Evolutionary conservation across 2,329 filamentous ascomycete genomes (phyloP).

Genomic region (Macrophomina tecta): DNA sequence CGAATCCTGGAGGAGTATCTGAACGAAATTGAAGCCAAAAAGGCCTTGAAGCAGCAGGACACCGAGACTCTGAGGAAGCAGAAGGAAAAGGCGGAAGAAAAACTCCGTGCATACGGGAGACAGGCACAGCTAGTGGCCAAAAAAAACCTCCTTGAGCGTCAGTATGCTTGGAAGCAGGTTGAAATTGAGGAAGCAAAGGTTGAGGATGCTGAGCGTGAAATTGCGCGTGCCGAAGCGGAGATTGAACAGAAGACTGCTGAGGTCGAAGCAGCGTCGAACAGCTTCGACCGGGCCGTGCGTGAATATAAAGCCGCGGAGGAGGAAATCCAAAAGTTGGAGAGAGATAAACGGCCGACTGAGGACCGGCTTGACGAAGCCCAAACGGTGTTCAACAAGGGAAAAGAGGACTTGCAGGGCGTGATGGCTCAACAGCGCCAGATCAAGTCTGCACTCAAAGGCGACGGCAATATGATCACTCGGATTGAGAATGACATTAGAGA

Average conservation of each 20-base stretch:
- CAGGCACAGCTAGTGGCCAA: constrained; percentile 68
- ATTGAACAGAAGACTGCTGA: constrained; percentile 55
- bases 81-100: constrained; percentile 66
- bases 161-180: constrained; percentile 82
- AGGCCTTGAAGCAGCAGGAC: constrained; percentile 64
- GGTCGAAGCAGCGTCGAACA: constrained; percentile 52
- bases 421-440: constrained; percentile 67
- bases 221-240: constrained; percentile 39
- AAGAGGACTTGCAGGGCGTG: constrained; percentile 60
- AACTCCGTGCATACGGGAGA: constrained; percentile 66
- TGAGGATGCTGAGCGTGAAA: constrained; percentile 24
- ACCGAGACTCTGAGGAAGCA: constrained; percentile 65
- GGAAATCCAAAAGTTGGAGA: constrained; percentile 40
- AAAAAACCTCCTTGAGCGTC: constrained; percentile 64
- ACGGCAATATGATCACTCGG: constrained; percentile 60
- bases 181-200: constrained; percentile 70
- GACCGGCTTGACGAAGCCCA: constrained; percentile 58
- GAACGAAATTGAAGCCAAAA: constrained; percentile 71
- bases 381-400: constrained; percentile 60
- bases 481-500: constrained; percentile 55
- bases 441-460: constrained; percentile 53
- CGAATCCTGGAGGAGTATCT: constrained; percentile 79
- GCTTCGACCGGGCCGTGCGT: constrained; percentile 53
- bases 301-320: constrained; percentile 45
- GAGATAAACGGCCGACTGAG: constrained; percentile 50